Evolutionary conservation across 2,329 filamentous ascomycete genomes (phyloP).

Genomic region (Harringtonia lauricola): DNA sequence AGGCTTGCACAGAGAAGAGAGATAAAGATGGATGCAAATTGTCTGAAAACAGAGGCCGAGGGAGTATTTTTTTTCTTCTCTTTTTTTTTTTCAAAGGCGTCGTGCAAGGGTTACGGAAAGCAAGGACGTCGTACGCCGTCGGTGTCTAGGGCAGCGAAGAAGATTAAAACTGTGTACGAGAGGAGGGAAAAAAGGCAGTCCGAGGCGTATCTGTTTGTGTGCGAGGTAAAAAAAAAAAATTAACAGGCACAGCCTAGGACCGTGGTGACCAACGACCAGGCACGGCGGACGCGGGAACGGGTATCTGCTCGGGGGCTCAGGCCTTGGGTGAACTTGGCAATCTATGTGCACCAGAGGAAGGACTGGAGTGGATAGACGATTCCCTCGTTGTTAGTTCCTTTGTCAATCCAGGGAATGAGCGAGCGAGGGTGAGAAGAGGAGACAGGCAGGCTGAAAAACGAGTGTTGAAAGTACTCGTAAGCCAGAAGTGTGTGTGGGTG

Average conservation of each 20-base stretch:
- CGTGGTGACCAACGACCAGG: background rate
- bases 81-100: background rate
- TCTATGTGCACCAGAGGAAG: conserved; percentile 5
- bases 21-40: background rate
- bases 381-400: no score
- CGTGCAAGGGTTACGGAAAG: conserved; percentile 4
- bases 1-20: background rate
- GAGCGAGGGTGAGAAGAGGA: background rate
- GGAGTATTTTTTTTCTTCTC: no score
- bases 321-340: conserved; percentile 3
- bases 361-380: background rate
- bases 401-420: no score
- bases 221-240: background rate
- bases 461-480: no score
- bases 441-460: background rate
- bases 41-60: background rate
- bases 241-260: conserved; percentile 1
- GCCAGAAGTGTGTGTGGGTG: background rate
- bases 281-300: conserved; percentile 1
- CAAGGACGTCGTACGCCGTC: background rate
- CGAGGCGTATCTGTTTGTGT: conserved; percentile 1
- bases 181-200: background rate
- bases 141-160: background rate
- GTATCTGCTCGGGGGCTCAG: conserved; percentile 3
- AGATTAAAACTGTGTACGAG: background rate